A percentile compares a stretch with the other conserved stretches of the same genome.
phyloP scores from a whole-genome alignment of 1,139 yeast species.

The Nakaseomyces nivariensis region DNA sequence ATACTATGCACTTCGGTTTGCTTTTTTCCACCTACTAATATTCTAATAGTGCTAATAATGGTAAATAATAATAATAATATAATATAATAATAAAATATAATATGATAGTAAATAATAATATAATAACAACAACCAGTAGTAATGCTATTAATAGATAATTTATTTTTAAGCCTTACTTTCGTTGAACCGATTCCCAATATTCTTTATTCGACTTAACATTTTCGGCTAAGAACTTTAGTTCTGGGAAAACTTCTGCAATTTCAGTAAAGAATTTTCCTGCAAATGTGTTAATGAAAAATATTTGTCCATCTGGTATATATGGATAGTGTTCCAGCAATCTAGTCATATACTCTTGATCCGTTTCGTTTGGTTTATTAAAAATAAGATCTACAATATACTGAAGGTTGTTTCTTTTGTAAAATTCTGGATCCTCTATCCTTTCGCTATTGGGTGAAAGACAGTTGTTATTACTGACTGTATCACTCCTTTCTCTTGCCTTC shows the following conservation, averaged over 20 bases:
- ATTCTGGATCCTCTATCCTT: neutral
- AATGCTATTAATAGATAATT: no score
- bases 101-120: neutral
- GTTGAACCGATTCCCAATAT: conserved; percentile 31
- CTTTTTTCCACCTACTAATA: no score
- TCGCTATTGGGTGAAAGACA: neutral
- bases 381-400: neutral
- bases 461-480: neutral
- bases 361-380: conserved; percentile 5
- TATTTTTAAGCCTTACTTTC: neutral
- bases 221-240: conserved; percentile 40
- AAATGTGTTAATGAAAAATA: conserved; percentile 74
- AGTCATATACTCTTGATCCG: conserved; percentile 12
- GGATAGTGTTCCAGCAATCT: conserved; percentile 35
- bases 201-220: conserved; percentile 32
- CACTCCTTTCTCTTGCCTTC: conserved; percentile 16
- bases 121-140: neutral
- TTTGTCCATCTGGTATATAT: conserved; percentile 60
- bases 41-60: no score
- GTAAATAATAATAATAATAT: no score
- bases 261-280: conserved; percentile 67
- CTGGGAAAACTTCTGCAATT: conserved; percentile 49
- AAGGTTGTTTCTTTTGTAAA: conserved; percentile 2
- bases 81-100: no score
- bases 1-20: no score